Base-by-base conservation (phyloP, 1,284 basidiomycete genomes). In the Fomes fomentarius region DNA sequence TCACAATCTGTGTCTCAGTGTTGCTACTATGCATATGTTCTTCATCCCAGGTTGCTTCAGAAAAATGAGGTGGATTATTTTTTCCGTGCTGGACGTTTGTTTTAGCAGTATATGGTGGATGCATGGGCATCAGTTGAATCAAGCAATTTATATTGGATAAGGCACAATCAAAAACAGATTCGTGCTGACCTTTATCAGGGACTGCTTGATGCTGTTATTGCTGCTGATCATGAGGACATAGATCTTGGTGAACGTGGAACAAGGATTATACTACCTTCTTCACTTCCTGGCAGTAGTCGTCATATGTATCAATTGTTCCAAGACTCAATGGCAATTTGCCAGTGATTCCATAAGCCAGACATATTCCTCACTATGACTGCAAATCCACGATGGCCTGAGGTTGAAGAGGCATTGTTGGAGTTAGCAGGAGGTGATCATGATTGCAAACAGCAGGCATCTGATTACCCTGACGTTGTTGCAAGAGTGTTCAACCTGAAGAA, bases 361-460 rank as follows among this genome's bases (percentile, higher is more conserved):
- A 58, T 80, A 6, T 80, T 44, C 19, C 19, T 80, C 3, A 82
- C 78, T 0, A 70, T 79, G 55, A 82, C 78, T 4, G 69, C 71
- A 4, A 82, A 82, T 67, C 74, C 74, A 0, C 54, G 65, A 0
- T 82, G 78, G 79, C 57, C 60, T 1, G 80, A 84, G 47, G 77
- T 83, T 7, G 34, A 42, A 2, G 28, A 66, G 0, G 73, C 72
- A 26, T 68, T 83, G 0, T 54, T 76, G 0, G 24, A 33, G 14
- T 17, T 44, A 10, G 42, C 42, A 5, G 42, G 42, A 11, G 42
- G 42, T 31, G 30, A 31, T 31, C 17, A 24, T 31, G 9, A 42
- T 19, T 12, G 30, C 10, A 71, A 73, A 0, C 77, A 82, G 49
- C 65, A 62, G 9, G 54, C 70, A 17, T 55, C 65, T 28, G 78